A percentile compares a stretch with the other conserved stretches of the same genome.
Conservation (phyloP, 768 basidiomycete species). For the Naematelia aurantialba region DNA sequence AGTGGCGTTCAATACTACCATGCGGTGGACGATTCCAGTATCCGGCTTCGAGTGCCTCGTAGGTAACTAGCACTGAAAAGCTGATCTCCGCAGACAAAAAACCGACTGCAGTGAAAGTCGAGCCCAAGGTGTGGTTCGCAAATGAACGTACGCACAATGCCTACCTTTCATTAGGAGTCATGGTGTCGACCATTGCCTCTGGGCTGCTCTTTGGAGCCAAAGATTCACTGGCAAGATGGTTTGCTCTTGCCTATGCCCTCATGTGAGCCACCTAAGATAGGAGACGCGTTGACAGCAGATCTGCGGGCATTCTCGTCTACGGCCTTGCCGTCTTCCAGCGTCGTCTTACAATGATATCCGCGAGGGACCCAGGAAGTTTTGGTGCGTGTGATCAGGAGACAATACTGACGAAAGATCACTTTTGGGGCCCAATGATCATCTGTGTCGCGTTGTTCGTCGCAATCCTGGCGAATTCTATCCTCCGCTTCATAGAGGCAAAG, state of each 20-base stretch:
- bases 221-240: constrained; percentile 64
- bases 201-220: constrained; percentile 78
- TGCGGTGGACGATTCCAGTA: constrained; percentile 37
- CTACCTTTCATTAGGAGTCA: constrained; percentile 79
- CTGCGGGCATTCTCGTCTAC: constrained; percentile 62
- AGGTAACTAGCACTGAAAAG: constrained; percentile 4
- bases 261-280: constrained; percentile 58
- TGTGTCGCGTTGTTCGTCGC: constrained; percentile 80
- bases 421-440: constrained; percentile 66
- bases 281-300: constrained; percentile 28
- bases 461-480: constrained; percentile 61
- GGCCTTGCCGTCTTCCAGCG: constrained; percentile 81
- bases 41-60: constrained; percentile 42
- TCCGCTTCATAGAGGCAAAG: constrained; percentile 33
- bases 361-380: constrained; percentile 81
- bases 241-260: constrained; percentile 76
- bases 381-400: constrained; percentile 55
- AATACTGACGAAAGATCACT: constrained; percentile 6
- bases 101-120: constrained; percentile 63
- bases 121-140: constrained; percentile 96
- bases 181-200: constrained; percentile 77
- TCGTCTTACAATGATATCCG: constrained; percentile 83
- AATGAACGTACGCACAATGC: constrained; percentile 87
- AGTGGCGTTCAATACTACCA: constrained; percentile 36
- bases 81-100: constrained; percentile 40